Evolutionary conservation across 371 early-diverging fungal species (phyloP).

Genomic region (Batkoa obscura): DNA sequence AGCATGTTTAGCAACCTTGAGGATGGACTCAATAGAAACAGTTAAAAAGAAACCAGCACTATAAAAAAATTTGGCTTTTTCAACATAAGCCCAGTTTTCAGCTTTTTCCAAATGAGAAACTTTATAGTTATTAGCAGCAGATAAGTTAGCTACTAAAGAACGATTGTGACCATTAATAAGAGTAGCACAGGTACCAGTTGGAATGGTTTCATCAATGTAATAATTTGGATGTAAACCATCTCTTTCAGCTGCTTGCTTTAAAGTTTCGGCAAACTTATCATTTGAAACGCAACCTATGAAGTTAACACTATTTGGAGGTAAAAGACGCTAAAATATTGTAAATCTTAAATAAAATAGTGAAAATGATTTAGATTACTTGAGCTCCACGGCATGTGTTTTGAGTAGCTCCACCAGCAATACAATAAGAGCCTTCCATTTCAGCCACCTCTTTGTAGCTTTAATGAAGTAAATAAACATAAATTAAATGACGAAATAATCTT

Average conservation of each 20-base stretch:
- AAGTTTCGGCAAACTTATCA: slow-evolving; percentile 54
- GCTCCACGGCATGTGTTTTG: slow-evolving; percentile 89
- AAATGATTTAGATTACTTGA: slow-evolving; percentile 15
- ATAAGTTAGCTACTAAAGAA: slow-evolving; percentile 79
- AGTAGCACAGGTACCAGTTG: slow-evolving; percentile 89
- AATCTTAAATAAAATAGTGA: neutral
- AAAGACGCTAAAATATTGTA: slow-evolving; percentile 31
- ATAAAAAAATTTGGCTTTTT: slow-evolving; percentile 76
- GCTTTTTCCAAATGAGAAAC: slow-evolving; percentile 46
- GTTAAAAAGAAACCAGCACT: slow-evolving; percentile 85
- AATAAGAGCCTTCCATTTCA: slow-evolving; percentile 27
- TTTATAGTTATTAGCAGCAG: slow-evolving; percentile 80
- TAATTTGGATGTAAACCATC: slow-evolving; percentile 81
- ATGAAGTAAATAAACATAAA: slow-evolving; percentile 2
- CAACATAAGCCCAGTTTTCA: slow-evolving; percentile 70
- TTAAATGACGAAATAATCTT: slow-evolving; percentile 13
- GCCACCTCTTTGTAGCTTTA: slow-evolving; percentile 3
- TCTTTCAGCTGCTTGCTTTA: slow-evolving; percentile 52
- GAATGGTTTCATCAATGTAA: slow-evolving; percentile 39
- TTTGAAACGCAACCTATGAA: slow-evolving; percentile 83
- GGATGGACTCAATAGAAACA: slow-evolving; percentile 58
- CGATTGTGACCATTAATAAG: slow-evolving; percentile 79
- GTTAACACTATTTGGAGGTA: slow-evolving; percentile 67
- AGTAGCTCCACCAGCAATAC: slow-evolving; percentile 89
- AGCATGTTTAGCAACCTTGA: slow-evolving; percentile 74